phyloP scores from a whole-genome alignment of 768 basidiomycete genomes.

The Holtermanniella nyarrowii region DNA sequence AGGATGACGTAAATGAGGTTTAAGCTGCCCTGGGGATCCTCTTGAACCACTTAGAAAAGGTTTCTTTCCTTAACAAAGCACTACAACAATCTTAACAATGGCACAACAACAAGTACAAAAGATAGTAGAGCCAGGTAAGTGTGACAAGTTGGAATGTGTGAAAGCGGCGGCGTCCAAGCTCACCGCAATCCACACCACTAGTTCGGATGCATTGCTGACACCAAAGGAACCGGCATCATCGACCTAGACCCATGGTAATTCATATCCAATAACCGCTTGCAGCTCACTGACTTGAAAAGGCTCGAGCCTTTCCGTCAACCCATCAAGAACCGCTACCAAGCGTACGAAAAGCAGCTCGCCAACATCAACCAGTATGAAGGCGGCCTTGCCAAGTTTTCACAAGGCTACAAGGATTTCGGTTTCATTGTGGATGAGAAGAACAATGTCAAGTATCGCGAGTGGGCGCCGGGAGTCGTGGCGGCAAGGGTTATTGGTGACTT shows the following conservation, averaged over 20 bases:
- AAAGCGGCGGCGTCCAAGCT: neutral
- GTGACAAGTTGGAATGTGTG: neutral
- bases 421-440: slow-evolving; percentile 60
- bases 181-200: too few relatives aligned
- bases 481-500: slow-evolving; percentile 90
- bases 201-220: neutral
- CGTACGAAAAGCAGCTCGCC: slow-evolving; percentile 32
- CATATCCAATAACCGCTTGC: neutral
- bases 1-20: neutral
- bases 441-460: slow-evolving; percentile 76
- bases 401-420: slow-evolving; percentile 66
- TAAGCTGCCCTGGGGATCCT: too few relatives aligned
- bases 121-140: neutral
- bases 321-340: slow-evolving; percentile 35
- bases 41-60: too few relatives aligned
- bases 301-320: slow-evolving; percentile 40
- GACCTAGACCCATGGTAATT: slow-evolving; percentile 40
- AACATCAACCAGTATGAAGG: slow-evolving; percentile 68
- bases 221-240: slow-evolving; percentile 32
- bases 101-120: neutral
- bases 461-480: slow-evolving; percentile 82
- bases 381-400: slow-evolving; percentile 66
- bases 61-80: too few relatives aligned
- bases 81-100: too few relatives aligned
- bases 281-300: slow-evolving; percentile 13